Evolutionary conservation across 805 yeast genomes (phyloP).

Genomic region (Suhomyces faveliae): DNA sequence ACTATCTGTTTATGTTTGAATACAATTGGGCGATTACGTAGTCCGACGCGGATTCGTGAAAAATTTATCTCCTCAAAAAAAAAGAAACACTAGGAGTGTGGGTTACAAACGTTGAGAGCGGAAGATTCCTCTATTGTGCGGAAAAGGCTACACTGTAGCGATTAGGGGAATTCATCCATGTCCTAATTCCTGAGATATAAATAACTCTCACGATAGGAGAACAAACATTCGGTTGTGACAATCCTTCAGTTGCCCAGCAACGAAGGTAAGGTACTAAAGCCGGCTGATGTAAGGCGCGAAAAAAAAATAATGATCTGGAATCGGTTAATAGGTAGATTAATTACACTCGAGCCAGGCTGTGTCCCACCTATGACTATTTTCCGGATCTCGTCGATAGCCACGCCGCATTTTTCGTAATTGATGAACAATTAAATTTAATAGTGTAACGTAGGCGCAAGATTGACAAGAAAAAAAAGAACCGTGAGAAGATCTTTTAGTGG

Average conservation of each 20-base stretch:
- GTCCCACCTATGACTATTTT: too few species aligned
- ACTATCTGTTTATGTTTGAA: not conserved
- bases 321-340: not conserved
- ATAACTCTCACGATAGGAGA: too few species aligned
- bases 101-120: too few species aligned
- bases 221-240: not conserved
- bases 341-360: not conserved
- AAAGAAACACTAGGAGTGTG: too few species aligned
- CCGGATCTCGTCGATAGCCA: not conserved
- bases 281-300: not conserved
- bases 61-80: not conserved
- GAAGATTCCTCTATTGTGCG: too few species aligned
- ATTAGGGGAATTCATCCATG: too few species aligned
- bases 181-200: too few species aligned
- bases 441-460: not conserved
- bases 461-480: conserved; percentile 1
- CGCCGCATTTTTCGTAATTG: not conserved
- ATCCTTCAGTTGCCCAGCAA: not conserved
- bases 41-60: not conserved
- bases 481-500: not conserved
- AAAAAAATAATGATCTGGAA: not conserved
- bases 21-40: not conserved
- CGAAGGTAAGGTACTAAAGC: not conserved
- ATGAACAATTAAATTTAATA: not conserved
- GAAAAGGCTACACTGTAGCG: too few species aligned